Evolutionary conservation across 163 green algal species (phyloP).

Genomic region (Volvox carteri): DNA sequence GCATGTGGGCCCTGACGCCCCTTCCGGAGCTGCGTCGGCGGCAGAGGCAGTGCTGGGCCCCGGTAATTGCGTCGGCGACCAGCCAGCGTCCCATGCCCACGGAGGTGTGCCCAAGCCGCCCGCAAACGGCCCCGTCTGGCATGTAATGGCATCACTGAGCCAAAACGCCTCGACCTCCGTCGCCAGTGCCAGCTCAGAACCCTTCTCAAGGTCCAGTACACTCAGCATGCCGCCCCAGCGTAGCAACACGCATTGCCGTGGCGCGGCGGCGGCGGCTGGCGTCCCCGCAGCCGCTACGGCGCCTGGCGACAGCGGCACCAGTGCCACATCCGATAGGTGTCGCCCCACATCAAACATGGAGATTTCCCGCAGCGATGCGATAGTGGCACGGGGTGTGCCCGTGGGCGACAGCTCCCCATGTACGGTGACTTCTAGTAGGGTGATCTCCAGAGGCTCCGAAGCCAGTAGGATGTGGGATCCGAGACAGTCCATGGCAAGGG

Average conservation of each 20-base stretch:
- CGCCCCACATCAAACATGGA: constrained; percentile 83
- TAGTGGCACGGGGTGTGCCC: constrained; percentile 64
- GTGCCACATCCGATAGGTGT: constrained; percentile 77
- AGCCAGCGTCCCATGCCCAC: neutral
- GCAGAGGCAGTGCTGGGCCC: too few relatives aligned
- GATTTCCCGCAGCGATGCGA: constrained; percentile 81
- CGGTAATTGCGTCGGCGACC: too few relatives aligned
- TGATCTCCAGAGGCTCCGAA: constrained; percentile 81
- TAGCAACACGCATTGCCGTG: constrained; percentile 83
- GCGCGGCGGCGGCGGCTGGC: constrained; percentile 36
- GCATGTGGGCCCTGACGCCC: neutral
- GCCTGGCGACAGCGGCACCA: constrained; percentile 67
- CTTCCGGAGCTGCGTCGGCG: neutral
- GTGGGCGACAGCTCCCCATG: constrained; percentile 59
- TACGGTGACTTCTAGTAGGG: constrained; percentile 76
- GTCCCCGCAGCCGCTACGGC: constrained; percentile 6
- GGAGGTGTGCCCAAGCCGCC: neutral
- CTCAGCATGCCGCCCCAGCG: constrained; percentile 84
- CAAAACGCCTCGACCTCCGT: constrained; percentile 76
- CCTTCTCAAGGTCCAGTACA: constrained; percentile 86
- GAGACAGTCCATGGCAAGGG: constrained; percentile 83
- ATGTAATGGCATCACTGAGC: constrained; percentile 67
- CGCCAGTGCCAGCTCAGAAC: constrained; percentile 71
- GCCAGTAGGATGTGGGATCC: constrained; percentile 83
- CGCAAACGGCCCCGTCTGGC: constrained; percentile 9